A percentile compares a stretch with the other conserved stretches of the same genome.
Conservation (phyloP, 2,329 filamentous ascomycete species). For the Botrytis squamosa region DNA sequence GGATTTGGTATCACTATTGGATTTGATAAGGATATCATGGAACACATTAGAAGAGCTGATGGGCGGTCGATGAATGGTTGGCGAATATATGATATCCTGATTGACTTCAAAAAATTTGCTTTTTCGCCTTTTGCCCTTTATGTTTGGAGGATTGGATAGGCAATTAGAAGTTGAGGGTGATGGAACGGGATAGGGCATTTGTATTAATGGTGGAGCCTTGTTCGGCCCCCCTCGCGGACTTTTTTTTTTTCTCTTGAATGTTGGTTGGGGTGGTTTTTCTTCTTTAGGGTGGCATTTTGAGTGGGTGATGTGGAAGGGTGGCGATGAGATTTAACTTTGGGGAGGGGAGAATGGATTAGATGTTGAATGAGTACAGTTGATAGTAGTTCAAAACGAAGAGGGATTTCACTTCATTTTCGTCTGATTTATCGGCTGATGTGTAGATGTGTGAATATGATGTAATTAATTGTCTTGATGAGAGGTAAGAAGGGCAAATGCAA, state of each 20-base stretch:
- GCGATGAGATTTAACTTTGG: background rate
- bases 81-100: slow-evolving; percentile 22
- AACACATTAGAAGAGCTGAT: slow-evolving; percentile 17
- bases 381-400: slow-evolving; percentile 1
- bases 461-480: background rate
- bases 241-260: background rate
- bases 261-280: background rate
- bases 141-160: background rate
- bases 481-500: background rate
- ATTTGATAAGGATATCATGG: slow-evolving; percentile 18
- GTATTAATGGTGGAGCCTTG: slow-evolving; percentile 20
- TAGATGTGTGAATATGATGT: background rate
- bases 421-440: background rate
- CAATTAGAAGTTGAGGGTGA: slow-evolving; percentile 15
- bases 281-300: background rate
- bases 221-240: background rate
- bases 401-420: background rate
- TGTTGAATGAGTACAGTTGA: background rate
- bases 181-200: slow-evolving; percentile 5
- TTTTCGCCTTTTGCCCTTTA: slow-evolving; percentile 11
- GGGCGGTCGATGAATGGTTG: slow-evolving; percentile 15
- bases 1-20: slow-evolving; percentile 3
- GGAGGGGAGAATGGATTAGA: background rate
- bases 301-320: background rate
- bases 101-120: slow-evolving; percentile 3